phyloP scores from a whole-genome alignment of 805 yeast genomes.

The Starmerella lactis-condensi region DNA sequence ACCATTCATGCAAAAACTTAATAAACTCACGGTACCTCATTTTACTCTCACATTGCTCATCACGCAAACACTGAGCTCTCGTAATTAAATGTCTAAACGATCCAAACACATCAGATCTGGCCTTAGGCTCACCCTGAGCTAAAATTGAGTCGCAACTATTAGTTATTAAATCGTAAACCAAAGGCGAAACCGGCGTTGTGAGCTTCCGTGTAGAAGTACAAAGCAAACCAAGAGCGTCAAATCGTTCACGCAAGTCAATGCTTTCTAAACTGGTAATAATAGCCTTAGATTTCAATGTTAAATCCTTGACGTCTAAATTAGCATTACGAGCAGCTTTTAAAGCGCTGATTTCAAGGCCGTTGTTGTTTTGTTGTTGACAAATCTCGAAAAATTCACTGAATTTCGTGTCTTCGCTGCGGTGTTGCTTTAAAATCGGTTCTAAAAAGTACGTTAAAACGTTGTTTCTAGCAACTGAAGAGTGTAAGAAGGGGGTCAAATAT shows the following conservation, averaged over 20 bases:
- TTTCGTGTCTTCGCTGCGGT: neutral
- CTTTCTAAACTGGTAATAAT: constrained; percentile 2
- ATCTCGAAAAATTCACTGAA: constrained; percentile 4
- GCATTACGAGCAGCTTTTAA: constrained; percentile 12
- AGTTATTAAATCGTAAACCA: constrained; percentile 29
- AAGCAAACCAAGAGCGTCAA: constrained; percentile 8
- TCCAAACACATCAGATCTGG: constrained; percentile 47
- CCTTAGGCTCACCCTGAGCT: constrained; percentile 48
- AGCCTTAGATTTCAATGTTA: constrained; percentile 3
- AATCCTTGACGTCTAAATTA: constrained; percentile 8
- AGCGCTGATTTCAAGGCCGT: constrained; percentile 8
- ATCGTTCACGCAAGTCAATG: constrained; percentile 1
- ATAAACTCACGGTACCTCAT: constrained; percentile 27
- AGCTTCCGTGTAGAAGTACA: constrained; percentile 39
- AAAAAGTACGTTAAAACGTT: constrained; percentile 9
- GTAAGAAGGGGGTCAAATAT: constrained; percentile 1
- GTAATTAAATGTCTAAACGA: constrained; percentile 41
- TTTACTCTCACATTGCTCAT: no score
- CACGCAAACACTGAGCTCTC: constrained; percentile 29
- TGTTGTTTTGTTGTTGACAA: constrained; percentile 3
- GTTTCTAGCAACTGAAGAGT: neutral
- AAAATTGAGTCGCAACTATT: constrained; percentile 33
- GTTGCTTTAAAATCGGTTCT: constrained; percentile 10
- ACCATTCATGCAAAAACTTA: constrained; percentile 23
- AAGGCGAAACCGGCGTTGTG: constrained; percentile 35